Evolutionary conservation across 768 basidiomycete species (phyloP).

Genomic region (Tubosaeta brunneosetosa): DNA sequence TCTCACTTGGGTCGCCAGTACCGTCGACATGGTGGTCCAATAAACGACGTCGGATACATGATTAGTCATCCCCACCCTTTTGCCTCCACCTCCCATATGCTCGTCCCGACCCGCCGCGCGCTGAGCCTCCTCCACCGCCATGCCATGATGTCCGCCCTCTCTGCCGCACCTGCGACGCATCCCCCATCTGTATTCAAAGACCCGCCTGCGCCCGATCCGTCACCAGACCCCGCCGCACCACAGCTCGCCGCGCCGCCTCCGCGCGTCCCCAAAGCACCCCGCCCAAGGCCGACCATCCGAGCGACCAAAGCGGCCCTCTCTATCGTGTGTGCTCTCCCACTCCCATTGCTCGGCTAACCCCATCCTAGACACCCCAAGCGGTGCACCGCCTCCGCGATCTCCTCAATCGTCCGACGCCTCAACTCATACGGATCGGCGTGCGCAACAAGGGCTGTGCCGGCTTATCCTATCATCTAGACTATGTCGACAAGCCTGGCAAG

Average conservation of each 20-base stretch:
- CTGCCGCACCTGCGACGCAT: constrained; percentile 20
- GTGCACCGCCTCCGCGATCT: constrained; percentile 69
- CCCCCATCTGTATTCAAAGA: constrained; percentile 31
- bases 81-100: constrained; percentile 2
- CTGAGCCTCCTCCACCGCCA: constrained; percentile 35
- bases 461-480: constrained; percentile 81
- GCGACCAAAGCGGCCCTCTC: constrained; percentile 74
- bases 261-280: constrained; percentile 58
- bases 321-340: constrained; percentile 45
- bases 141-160: constrained; percentile 66
- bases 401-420: constrained; percentile 78
- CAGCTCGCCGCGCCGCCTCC: constrained; percentile 72
- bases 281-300: constrained; percentile 59
- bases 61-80: constrained; percentile 16
- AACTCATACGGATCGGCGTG: constrained; percentile 91
- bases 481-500: constrained; percentile 82
- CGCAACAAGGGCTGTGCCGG: constrained; percentile 98
- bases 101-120: constrained; percentile 9
- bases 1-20: constrained; percentile 37
- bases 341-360: neutral
- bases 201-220: constrained; percentile 53
- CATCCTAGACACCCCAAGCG: constrained; percentile 68
- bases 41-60: constrained; percentile 4
- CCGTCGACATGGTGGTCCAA: constrained; percentile 28
- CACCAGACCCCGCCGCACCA: constrained; percentile 67